phyloP scores from a whole-genome alignment of 169 alveolate genomes.

The Plasmodium gallinaceum region DNA sequence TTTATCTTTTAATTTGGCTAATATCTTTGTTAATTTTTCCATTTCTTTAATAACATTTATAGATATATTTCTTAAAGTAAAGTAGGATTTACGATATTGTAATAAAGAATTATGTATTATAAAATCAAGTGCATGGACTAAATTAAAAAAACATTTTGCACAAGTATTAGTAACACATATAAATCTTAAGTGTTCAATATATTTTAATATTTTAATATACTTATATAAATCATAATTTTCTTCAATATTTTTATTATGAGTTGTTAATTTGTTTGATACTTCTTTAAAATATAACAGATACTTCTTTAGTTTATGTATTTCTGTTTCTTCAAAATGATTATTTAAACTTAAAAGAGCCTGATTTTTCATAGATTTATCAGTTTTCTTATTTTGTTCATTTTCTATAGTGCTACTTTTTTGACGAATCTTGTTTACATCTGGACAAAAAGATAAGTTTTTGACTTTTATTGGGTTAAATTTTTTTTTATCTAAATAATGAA shows the following conservation, averaged over 20 bases:
- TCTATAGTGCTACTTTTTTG: background rate
- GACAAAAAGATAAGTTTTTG: background rate
- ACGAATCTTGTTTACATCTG: background rate
- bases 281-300: constrained; percentile 3
- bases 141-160: background rate
- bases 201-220: background rate
- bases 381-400: background rate
- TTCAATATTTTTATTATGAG: background rate
- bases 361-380: background rate
- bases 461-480: background rate
- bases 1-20: background rate
- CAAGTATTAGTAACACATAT: background rate
- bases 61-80: background rate
- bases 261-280: background rate
- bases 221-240: background rate
- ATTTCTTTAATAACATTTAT: background rate
- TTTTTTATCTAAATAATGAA: background rate
- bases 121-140: background rate
- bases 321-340: background rate
- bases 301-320: background rate
- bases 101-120: background rate
- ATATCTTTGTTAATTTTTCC: background rate
- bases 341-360: background rate
- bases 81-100: background rate
- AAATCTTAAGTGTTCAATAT: background rate